These are phyloP conservation scores for Bruguiera hainesii DNA, from an alignment of 441 rosid species.

Conservation along the genomic window DNA sequence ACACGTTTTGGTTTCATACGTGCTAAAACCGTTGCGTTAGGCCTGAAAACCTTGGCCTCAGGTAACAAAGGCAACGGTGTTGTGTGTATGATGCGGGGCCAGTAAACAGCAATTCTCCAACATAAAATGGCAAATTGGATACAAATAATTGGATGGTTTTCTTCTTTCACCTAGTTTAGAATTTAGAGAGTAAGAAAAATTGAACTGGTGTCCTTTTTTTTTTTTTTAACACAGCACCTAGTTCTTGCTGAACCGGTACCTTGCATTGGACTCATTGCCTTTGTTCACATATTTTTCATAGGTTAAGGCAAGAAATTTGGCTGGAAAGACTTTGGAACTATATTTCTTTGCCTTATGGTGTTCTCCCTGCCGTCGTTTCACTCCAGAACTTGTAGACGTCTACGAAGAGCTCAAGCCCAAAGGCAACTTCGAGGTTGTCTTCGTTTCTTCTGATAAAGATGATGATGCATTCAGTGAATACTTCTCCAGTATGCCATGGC, in stretches of 20 bases:
- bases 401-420: conserved; percentile 25
- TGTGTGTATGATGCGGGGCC: too few relatives aligned
- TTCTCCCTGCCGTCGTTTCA: conserved; percentile 24
- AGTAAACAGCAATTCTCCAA: too few relatives aligned
- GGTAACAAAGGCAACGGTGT: neutral
- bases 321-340: conserved; percentile 33
- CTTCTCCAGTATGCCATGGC: conserved; percentile 48
- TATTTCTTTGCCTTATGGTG: conserved; percentile 46
- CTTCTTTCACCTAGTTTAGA: neutral
- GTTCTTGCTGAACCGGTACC: neutral
- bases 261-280: too few relatives aligned
- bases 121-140: too few relatives aligned
- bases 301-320: conserved; percentile 27
- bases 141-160: neutral
- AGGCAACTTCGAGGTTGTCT: conserved; percentile 33
- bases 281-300: neutral
- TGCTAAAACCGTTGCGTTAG: neutral
- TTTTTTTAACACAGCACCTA: neutral
- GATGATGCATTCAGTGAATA: conserved; percentile 26
- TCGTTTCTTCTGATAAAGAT: conserved; percentile 33
- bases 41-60: neutral
- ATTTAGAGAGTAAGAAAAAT: neutral
- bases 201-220: neutral
- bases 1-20: neutral
- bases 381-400: conserved; percentile 25